A percentile compares a stretch with the other conserved stretches of the same genome.
phyloP scores from a whole-genome alignment of 192 early-diverging fungal species.

The Gigaspora rosea region DNA sequence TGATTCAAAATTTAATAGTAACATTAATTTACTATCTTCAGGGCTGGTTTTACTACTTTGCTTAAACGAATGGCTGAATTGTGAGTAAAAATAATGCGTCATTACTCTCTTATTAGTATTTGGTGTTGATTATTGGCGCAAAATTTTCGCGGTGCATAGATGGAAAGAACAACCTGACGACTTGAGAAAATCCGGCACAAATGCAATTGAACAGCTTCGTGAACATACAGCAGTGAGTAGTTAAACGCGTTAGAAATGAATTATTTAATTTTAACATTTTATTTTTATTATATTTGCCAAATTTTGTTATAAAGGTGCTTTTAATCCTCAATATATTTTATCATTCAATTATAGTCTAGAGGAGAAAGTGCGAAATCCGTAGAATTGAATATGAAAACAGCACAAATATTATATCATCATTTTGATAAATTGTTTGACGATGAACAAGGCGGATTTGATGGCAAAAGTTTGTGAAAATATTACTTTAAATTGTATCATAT shows the following conservation, averaged over 20 bases:
- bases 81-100: background rate
- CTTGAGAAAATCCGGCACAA: conserved; percentile 38
- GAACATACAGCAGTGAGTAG: conserved; percentile 12
- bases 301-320: no score
- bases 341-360: background rate
- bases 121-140: background rate
- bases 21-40: background rate
- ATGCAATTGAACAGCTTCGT: conserved; percentile 46
- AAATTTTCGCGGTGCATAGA: conserved; percentile 5
- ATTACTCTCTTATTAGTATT: background rate
- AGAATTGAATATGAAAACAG: conserved; percentile 28
- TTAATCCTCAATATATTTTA: background rate
- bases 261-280: no score
- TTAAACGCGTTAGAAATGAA: background rate
- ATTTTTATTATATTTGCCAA: no score
- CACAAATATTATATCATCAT: conserved; percentile 42
- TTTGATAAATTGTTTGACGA: conserved; percentile 46
- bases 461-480: background rate
- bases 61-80: conserved; percentile 36
- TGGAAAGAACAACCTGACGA: conserved; percentile 46
- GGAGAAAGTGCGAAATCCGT: background rate
- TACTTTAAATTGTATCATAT: background rate
- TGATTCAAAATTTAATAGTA: background rate
- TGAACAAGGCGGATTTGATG: conserved; percentile 57
- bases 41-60: conserved; percentile 43